Conservation (phyloP, 768 basidiomycete genomes). For the Trametopsis cervina region DNA sequence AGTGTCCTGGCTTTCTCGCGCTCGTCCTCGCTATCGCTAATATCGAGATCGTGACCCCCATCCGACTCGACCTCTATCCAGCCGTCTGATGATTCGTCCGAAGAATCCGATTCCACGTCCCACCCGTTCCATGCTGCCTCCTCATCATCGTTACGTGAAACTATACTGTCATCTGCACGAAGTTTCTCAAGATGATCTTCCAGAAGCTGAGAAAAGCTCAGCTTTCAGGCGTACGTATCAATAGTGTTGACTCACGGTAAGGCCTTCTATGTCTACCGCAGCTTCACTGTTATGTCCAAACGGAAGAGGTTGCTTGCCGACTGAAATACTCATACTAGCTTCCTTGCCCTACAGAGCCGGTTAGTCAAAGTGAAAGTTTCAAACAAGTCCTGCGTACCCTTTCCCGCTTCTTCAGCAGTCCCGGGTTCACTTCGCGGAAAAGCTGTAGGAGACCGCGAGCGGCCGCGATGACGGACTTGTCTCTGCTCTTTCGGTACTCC, state of each 20-base stretch:
- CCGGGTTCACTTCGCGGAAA: slow-evolving; percentile 95
- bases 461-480: slow-evolving; percentile 89
- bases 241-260: slow-evolving; percentile 49
- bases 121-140: slow-evolving; percentile 81
- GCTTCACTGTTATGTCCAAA: slow-evolving; percentile 76
- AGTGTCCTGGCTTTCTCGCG: slow-evolving; percentile 28
- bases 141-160: slow-evolving; percentile 48
- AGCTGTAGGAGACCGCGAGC: slow-evolving; percentile 82
- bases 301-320: slow-evolving; percentile 59
- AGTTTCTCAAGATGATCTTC: slow-evolving; percentile 79
- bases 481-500: slow-evolving; percentile 91
- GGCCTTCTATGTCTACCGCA: slow-evolving; percentile 83
- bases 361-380: slow-evolving; percentile 9
- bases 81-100: slow-evolving; percentile 48
- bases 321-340: slow-evolving; percentile 69
- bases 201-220: slow-evolving; percentile 48
- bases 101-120: slow-evolving; percentile 74
- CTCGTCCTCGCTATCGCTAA: slow-evolving; percentile 86
- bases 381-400: slow-evolving; percentile 41
- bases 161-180: slow-evolving; percentile 50
- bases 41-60: slow-evolving; percentile 55
- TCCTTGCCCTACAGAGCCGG: slow-evolving; percentile 67
- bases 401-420: slow-evolving; percentile 83
- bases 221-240: neutral
- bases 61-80: slow-evolving; percentile 82